These are phyloP conservation scores for Suillus ampliporus DNA, from an alignment of 768 basidiomycete species.

Conservation along the genomic window DNA sequence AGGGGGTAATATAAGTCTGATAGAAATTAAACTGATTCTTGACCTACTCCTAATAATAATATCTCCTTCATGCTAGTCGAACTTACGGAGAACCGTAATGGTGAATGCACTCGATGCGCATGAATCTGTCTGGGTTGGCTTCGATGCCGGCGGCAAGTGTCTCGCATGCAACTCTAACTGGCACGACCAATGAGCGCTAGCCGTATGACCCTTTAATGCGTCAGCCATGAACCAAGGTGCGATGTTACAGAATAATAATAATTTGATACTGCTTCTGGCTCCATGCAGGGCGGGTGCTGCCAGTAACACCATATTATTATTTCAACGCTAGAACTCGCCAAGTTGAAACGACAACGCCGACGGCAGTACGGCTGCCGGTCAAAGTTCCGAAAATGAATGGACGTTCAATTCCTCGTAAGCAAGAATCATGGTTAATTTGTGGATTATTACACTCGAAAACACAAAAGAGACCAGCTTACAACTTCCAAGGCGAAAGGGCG, in stretches of 20 bases:
- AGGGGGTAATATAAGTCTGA: not conserved
- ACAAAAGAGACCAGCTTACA: too few species aligned
- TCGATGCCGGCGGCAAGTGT: conserved; percentile 51
- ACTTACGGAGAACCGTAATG: conserved; percentile 65
- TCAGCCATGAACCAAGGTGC: not conserved
- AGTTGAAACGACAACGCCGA: too few species aligned
- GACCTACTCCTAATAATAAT: conserved; percentile 64
- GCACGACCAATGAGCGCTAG: conserved; percentile 55
- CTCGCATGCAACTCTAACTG: conserved; percentile 53
- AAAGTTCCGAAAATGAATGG: too few species aligned
- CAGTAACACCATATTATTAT: too few species aligned
- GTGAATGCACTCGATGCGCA: conserved; percentile 42
- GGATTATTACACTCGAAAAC: too few species aligned
- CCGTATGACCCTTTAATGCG: conserved; percentile 60
- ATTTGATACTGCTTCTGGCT: too few species aligned
- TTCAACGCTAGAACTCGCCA: too few species aligned
- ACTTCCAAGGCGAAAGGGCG: not conserved
- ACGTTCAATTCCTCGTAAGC: too few species aligned
- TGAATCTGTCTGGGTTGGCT: conserved; percentile 61
- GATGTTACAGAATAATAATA: too few species aligned
- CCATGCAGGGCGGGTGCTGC: too few species aligned
- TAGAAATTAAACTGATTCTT: not conserved
- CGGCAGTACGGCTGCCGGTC: too few species aligned
- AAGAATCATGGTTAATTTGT: too few species aligned
- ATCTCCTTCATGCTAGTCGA: conserved; percentile 72